phyloP scores from a whole-genome alignment of 2,329 filamentous ascomycete species.

The Sclerotiophoma versabilis region DNA sequence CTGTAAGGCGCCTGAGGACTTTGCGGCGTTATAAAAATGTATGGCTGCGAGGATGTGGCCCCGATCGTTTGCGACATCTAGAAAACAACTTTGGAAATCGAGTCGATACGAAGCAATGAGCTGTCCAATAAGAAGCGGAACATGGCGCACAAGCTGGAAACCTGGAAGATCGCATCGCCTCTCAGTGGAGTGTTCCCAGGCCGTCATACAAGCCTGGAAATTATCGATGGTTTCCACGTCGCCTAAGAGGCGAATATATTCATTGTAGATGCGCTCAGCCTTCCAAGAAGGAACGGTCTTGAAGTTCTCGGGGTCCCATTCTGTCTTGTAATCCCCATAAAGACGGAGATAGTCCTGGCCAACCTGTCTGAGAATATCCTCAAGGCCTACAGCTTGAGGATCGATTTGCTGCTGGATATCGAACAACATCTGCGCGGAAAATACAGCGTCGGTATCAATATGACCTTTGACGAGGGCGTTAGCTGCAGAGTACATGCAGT shows the following conservation, averaged over 20 bases:
- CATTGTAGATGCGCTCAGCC: not conserved
- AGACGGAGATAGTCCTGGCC: not conserved
- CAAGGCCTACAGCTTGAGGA: not conserved
- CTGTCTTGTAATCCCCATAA: not conserved
- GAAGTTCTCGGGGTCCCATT: not conserved
- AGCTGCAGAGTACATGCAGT: not conserved
- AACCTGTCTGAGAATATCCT: not conserved
- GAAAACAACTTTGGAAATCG: not conserved
- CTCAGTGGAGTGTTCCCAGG: not conserved
- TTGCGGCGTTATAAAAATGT: constrained; percentile 18
- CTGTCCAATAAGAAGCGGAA: constrained; percentile 5
- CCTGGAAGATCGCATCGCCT: not conserved
- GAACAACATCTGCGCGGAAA: constrained; percentile 20
- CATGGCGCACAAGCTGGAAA: constrained; percentile 6
- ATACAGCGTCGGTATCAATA: constrained; percentile 4
- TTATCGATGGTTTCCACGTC: not conserved
- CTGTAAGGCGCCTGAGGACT: not conserved
- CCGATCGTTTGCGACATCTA: constrained; percentile 1
- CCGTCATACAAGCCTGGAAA: not conserved
- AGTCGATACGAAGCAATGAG: not conserved
- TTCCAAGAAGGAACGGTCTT: not conserved
- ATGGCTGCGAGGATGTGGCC: constrained; percentile 2
- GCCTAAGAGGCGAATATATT: not conserved
- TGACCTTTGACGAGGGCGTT: not conserved
- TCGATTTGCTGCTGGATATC: constrained; percentile 19